A percentile compares a stretch with the other conserved stretches of the same genome.
Evolutionary conservation across 164 flowering plant genomes (phyloP).

Genomic region (Warburgia ugandensis): DNA sequence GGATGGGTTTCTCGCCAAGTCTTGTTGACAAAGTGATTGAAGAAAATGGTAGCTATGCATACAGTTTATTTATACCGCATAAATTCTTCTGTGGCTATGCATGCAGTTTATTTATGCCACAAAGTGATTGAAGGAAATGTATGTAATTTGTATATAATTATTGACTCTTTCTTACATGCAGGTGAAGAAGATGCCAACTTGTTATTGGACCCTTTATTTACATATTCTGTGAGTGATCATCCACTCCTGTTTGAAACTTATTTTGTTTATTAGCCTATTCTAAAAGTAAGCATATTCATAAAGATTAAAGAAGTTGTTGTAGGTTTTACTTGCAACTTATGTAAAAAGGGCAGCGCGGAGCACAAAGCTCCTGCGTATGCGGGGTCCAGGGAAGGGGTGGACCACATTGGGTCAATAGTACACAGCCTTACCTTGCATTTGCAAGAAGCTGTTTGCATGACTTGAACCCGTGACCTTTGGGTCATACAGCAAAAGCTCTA

Average conservation of each 20-base stretch:
- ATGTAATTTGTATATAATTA: constrained; percentile 1
- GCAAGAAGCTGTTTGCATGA: too few species aligned
- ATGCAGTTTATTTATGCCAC: not conserved
- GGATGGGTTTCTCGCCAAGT: constrained; percentile 63
- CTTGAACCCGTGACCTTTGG: too few species aligned
- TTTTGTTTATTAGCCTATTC: not conserved
- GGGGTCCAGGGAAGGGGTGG: too few species aligned
- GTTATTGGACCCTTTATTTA: constrained; percentile 57
- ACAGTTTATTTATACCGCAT: not conserved
- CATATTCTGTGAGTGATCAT: constrained; percentile 50
- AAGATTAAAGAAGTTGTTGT: not conserved
- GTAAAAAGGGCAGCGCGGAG: too few species aligned
- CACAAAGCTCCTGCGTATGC: too few species aligned
- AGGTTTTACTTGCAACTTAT: too few species aligned
- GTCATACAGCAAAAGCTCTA: too few species aligned
- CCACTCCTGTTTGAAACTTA: not conserved
- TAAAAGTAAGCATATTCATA: not conserved
- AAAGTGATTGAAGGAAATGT: not conserved
- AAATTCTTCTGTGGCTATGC: too few species aligned
- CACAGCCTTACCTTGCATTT: too few species aligned
- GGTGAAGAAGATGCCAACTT: constrained; percentile 59
- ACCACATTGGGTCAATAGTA: too few species aligned
- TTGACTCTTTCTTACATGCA: constrained; percentile 17
- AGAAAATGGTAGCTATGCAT: constrained; percentile 48
- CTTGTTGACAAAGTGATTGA: constrained; percentile 68